Base-by-base conservation (phyloP, 2,329 filamentous ascomycete genomes). In the Chaetomium sp. region DNA sequence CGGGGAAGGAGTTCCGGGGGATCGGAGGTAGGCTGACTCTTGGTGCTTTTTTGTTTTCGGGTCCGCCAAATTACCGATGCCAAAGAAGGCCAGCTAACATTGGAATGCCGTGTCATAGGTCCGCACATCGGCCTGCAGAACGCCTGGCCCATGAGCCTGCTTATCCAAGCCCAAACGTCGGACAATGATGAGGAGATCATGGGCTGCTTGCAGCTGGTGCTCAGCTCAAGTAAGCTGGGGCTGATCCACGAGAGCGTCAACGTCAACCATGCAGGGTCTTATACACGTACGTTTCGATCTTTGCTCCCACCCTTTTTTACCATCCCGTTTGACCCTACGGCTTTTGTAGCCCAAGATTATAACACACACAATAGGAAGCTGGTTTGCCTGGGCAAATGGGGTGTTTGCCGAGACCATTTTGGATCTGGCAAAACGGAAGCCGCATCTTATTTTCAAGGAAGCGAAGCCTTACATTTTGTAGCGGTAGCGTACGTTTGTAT, bases 341-440 rank as follows among this genome's bases (percentile, higher is more conserved):
- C 19, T 27, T 27, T 27, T 27, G 19, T 27, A 27, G 19, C 19
- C 19, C 19, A 27, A 27, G 19, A 27, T 27, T 27, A 27, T 27
- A 27, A 27, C 19, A n/a, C 27, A 9, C 27, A 6, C 43, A 37
- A 44, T 57, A 81, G 79, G 83, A 61, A 90, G 87, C 67, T 97
- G 92, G 92, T 97, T 97, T 70, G 90, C 92, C 2, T 97, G 77
- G 94, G 94, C 94, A 9, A 99, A 99, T 64, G 94, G 90, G 0
- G 90, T 99, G 9, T 97, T 96, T 72, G 91, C 92, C 11, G 86
- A 90, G 70, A 95, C 91, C 0, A 89, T 99, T 46, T 74, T 99
- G 51, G 90, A 96, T 74, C 69, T 99, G 52, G 94, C 91, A 1
- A 86, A 87, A 71, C 77, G 92, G 68, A 96, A 95, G 71, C 94